phyloP scores from a whole-genome alignment of 129 eudicot species.

The Daucus carota region DNA sequence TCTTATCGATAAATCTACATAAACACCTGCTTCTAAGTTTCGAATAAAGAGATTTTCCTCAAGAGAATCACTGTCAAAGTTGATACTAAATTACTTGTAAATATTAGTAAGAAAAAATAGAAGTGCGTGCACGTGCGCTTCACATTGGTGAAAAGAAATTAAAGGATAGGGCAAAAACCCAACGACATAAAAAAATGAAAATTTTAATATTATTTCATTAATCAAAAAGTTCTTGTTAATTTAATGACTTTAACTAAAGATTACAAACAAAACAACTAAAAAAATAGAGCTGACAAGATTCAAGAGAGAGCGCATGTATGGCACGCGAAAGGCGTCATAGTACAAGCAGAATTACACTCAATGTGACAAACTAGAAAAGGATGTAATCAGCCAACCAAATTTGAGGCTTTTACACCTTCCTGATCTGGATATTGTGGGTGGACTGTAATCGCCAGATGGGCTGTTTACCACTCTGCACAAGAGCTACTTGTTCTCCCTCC shows the following conservation, averaged over 20 bases:
- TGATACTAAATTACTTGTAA: no score
- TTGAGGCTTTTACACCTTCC: constrained; percentile 45
- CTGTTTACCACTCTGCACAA: constrained; percentile 85
- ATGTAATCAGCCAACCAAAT: neutral
- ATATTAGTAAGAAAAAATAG: no score
- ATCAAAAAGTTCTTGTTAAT: neutral
- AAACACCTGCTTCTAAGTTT: neutral
- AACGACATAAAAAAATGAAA: neutral
- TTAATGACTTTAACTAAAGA: neutral
- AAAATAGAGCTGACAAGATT: neutral
- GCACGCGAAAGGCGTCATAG: neutral
- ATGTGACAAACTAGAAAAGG: neutral
- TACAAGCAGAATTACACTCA: neutral
- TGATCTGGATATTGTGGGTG: constrained; percentile 90
- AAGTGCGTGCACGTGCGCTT: no score
- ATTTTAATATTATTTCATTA: no score
- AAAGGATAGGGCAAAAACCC: no score
- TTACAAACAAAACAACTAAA: neutral
- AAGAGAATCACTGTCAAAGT: neutral
- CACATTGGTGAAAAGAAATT: no score
- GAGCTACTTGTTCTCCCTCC: constrained; percentile 94
- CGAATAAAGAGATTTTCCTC: neutral
- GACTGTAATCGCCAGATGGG: constrained; percentile 94
- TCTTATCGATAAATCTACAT: neutral
- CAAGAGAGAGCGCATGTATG: neutral